Conservation (phyloP, 2,329 filamentous ascomycete genomes). For the Hypoxylon sp. region DNA sequence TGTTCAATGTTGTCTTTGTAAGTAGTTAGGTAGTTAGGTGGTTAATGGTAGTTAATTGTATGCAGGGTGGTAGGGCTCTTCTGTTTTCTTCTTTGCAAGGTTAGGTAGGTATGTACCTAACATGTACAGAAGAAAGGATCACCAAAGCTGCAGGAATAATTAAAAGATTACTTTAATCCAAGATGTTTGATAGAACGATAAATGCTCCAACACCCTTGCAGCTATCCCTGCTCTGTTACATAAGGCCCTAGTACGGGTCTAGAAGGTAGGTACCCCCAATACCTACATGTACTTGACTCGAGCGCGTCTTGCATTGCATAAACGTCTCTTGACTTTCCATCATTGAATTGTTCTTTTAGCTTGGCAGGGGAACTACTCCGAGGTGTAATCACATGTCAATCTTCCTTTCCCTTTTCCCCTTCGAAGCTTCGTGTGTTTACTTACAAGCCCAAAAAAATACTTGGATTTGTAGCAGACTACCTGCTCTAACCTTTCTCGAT, state of each 20-base stretch:
- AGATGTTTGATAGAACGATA: constrained; percentile 14
- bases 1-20: too few species aligned
- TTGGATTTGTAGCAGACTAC: constrained; percentile 7
- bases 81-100: too few species aligned
- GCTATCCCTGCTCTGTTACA: not conserved
- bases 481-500: not conserved
- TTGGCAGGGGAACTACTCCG: constrained; percentile 34
- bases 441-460: constrained; percentile 16
- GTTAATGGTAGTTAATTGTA: too few species aligned
- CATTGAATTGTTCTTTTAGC: constrained; percentile 20
- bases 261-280: constrained; percentile 1
- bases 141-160: too few species aligned
- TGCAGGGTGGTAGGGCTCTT: too few species aligned
- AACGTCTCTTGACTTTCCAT: constrained; percentile 28
- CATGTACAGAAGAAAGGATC: too few species aligned
- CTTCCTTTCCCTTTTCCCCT: constrained; percentile 8
- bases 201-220: not conserved
- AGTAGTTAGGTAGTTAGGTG: too few species aligned
- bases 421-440: too few species aligned
- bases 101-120: too few species aligned
- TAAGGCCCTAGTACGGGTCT: constrained; percentile 3
- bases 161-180: too few species aligned
- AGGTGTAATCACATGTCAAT: constrained; percentile 41
- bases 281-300: constrained; percentile 32
- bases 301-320: constrained; percentile 26